phyloP scores from a whole-genome alignment of 768 basidiomycete species.

The Phlegmacium glaucopus region DNA sequence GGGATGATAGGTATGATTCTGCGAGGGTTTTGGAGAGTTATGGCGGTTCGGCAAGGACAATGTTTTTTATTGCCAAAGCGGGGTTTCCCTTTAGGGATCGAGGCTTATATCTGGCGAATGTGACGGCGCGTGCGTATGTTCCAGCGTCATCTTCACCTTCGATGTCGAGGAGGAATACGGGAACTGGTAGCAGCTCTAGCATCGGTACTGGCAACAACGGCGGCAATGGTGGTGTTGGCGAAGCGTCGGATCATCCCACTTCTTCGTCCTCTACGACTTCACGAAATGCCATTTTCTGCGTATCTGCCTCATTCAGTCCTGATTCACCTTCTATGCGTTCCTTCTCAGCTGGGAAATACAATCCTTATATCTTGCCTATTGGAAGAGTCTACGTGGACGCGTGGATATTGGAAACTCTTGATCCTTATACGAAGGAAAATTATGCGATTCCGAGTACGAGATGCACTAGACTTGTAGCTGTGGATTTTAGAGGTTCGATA shows the following conservation, averaged over 20 bases:
- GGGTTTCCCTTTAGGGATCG: slow-evolving; percentile 90
- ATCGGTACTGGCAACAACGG: no score
- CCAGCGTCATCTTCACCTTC: slow-evolving; percentile 15
- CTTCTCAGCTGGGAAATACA: slow-evolving; percentile 68
- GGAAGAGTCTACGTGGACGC: slow-evolving; percentile 87
- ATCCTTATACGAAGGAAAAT: slow-evolving; percentile 91
- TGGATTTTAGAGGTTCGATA: slow-evolving; percentile 85
- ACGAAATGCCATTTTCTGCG: slow-evolving; percentile 73
- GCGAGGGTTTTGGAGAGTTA: slow-evolving; percentile 69
- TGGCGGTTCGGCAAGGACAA: slow-evolving; percentile 68
- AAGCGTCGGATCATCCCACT: slow-evolving; percentile 27
- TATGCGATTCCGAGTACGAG: slow-evolving; percentile 92
- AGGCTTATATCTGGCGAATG: slow-evolving; percentile 79
- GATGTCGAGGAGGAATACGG: slow-evolving; percentile 40
- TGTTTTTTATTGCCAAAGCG: slow-evolving; percentile 69
- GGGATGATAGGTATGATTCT: slow-evolving; percentile 87
- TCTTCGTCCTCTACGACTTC: slow-evolving; percentile 72
- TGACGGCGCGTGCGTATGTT: slow-evolving; percentile 57
- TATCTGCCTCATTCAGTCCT: slow-evolving; percentile 78
- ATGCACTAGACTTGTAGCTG: slow-evolving; percentile 79
- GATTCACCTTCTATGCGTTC: slow-evolving; percentile 47
- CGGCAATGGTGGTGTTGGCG: slow-evolving; percentile 18
- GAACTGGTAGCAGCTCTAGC: no score
- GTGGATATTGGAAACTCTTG: slow-evolving; percentile 95
- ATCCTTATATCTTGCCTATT: slow-evolving; percentile 67